Evolutionary conservation across 345 rosid genomes (phyloP).

Genomic region (Ricinus communis): DNA sequence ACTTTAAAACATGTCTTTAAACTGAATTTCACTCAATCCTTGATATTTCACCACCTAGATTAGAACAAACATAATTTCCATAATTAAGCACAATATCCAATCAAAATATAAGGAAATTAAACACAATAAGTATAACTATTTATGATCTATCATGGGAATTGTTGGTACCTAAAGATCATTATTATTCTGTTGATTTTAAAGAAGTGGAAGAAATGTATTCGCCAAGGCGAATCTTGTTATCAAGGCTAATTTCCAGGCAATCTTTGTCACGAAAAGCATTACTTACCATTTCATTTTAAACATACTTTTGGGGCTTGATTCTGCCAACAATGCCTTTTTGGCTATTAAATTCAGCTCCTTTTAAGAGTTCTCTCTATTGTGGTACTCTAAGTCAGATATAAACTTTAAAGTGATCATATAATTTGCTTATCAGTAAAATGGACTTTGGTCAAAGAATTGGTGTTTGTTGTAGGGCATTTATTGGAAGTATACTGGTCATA

Average conservation of each 20-base stretch:
- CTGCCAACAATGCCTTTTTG: background rate
- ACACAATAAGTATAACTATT: too few species aligned
- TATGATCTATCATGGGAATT: too few species aligned
- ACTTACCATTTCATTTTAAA: background rate
- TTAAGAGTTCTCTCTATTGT: background rate
- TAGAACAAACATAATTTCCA: too few species aligned
- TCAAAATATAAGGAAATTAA: too few species aligned
- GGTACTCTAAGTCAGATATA: constrained; percentile 3
- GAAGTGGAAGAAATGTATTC: too few species aligned
- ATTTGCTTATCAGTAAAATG: background rate
- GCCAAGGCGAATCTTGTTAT: too few species aligned
- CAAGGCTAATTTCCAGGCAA: background rate
- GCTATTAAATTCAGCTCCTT: constrained; percentile 12
- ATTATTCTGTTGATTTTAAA: too few species aligned
- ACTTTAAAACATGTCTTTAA: too few species aligned
- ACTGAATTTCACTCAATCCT: too few species aligned
- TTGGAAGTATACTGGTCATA: background rate
- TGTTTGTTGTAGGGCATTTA: background rate
- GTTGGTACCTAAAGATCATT: too few species aligned
- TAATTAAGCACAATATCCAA: too few species aligned
- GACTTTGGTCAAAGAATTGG: constrained; percentile 1
- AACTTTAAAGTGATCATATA: background rate
- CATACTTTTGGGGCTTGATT: background rate
- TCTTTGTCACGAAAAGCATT: background rate
- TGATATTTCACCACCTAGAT: too few species aligned